Percentiles rank a stretch among this genome's conserved stretches.
phyloP scores from a whole-genome alignment of 495 filamentous ascomycete species.

The Hypoxylon rickii region DNA sequence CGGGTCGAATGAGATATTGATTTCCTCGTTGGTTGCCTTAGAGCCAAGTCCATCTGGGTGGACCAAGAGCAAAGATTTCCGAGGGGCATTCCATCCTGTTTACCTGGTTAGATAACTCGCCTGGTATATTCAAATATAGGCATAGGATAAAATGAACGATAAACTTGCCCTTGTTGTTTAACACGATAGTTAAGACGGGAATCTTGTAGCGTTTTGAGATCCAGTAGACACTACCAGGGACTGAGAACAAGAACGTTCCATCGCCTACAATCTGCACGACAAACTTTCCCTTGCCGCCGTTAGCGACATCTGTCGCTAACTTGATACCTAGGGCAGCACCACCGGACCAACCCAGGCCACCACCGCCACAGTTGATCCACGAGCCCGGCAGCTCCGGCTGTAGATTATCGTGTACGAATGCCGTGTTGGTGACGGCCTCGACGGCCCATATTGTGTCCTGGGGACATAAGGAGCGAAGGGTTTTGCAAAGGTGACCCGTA shows the following conservation, averaged over 20 bases:
- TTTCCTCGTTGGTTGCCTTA: conserved; percentile 77
- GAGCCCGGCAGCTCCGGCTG: conserved; percentile 74
- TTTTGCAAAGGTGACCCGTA: conserved; percentile 68
- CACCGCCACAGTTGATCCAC: conserved; percentile 94
- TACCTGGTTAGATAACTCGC: not conserved
- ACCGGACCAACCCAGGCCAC: conserved; percentile 94
- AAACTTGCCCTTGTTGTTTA: conserved; percentile 82
- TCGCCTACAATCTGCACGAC: conserved; percentile 94
- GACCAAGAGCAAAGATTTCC: conserved; percentile 74
- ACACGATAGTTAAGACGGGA: conserved; percentile 84
- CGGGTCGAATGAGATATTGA: conserved; percentile 88
- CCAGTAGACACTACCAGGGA: conserved; percentile 93
- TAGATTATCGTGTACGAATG: conserved; percentile 80
- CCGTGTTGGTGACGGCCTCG: conserved; percentile 86
- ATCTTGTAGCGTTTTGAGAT: conserved; percentile 84
- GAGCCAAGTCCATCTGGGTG: conserved; percentile 82
- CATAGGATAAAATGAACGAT: not conserved
- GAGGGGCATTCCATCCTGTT: conserved; percentile 83
- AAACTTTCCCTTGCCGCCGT: conserved; percentile 74
- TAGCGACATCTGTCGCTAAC: conserved; percentile 71
- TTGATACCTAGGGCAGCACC: conserved; percentile 88
- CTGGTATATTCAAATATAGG: conserved; percentile 8
- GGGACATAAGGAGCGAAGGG: conserved; percentile 68
- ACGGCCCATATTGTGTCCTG: conserved; percentile 81
- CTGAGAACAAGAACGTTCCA: conserved; percentile 86